Evolutionary conservation across 768 basidiomycete species (phyloP).

Genomic region (Termitomyces heimii): DNA sequence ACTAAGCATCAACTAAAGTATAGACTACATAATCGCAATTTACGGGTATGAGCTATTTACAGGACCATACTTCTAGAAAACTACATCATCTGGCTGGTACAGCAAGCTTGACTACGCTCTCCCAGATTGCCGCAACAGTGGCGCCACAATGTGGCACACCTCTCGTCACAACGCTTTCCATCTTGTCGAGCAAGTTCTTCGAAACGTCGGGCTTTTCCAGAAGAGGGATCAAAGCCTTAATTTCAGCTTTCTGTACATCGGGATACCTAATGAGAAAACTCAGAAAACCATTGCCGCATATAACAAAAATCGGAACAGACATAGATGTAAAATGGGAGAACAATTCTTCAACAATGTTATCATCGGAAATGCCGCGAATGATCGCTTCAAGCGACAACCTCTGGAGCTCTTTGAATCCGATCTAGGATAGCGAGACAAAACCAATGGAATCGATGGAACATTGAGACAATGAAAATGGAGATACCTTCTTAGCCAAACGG

Average conservation of each 20-base stretch:
- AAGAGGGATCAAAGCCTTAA: neutral
- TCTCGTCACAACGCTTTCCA: neutral
- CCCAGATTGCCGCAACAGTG: neutral
- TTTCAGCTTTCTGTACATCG: conserved; percentile 10
- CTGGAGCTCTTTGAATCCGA: conserved; percentile 14
- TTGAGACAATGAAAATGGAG: neutral
- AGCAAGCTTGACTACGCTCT: neutral
- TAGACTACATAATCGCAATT: neutral
- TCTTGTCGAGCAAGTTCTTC: neutral
- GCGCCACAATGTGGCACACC: neutral
- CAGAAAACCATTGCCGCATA: neutral
- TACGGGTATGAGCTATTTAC: neutral
- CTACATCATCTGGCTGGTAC: neutral
- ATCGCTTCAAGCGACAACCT: conserved; percentile 15
- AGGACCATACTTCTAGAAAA: neutral
- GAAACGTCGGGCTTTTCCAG: neutral
- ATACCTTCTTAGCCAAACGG: conserved; percentile 32
- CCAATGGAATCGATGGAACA: neutral
- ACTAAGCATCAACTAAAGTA: neutral
- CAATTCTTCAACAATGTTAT: conserved; percentile 19
- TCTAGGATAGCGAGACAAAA: conserved; percentile 4
- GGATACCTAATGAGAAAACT: conserved; percentile 5
- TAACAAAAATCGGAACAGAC: conserved; percentile 2
- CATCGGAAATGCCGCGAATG: conserved; percentile 7
- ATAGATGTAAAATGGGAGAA: conserved; percentile 19